Conservation (phyloP, 345 rosid genomes). For the Gossypium mustelinum region DNA sequence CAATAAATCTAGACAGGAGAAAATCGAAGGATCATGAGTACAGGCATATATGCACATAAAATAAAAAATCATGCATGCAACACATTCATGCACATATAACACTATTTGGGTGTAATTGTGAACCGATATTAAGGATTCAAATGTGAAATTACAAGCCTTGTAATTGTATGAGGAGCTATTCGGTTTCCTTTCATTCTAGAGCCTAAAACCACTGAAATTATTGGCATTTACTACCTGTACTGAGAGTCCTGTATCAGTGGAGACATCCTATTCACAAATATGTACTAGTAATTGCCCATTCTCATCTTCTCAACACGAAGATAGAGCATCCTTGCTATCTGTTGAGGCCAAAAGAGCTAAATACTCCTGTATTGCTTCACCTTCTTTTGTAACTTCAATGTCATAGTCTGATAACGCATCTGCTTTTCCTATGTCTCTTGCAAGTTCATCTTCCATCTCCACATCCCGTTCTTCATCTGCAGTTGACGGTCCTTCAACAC, state of each 20-base stretch:
- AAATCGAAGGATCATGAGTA: background rate
- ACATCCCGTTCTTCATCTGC: conserved; percentile 46
- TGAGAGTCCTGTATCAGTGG: background rate
- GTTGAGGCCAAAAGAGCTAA: conserved; percentile 12
- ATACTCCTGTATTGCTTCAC: conserved; percentile 31
- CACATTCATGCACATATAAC: background rate
- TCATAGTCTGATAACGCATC: conserved; percentile 76
- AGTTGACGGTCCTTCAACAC: conserved; percentile 25
- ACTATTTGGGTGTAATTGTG: too few relatives aligned
- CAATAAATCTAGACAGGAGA: background rate
- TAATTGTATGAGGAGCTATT: conserved; percentile 21
- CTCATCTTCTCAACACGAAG: background rate
- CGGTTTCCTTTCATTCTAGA: conserved; percentile 11
- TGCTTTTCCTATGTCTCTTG: conserved; percentile 43
- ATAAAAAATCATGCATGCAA: background rate
- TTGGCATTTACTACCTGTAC: background rate
- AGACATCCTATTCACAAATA: background rate
- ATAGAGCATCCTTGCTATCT: background rate
- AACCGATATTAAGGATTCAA: background rate
- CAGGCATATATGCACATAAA: background rate
- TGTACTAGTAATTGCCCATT: background rate
- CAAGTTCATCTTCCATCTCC: conserved; percentile 74
- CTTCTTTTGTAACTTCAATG: conserved; percentile 63
- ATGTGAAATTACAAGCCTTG: background rate
- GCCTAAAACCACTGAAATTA: background rate